These are phyloP conservation scores for Decorospora gaudefroyi DNA, from an alignment of 2,329 filamentous ascomycete genomes.

Conservation along the genomic window DNA sequence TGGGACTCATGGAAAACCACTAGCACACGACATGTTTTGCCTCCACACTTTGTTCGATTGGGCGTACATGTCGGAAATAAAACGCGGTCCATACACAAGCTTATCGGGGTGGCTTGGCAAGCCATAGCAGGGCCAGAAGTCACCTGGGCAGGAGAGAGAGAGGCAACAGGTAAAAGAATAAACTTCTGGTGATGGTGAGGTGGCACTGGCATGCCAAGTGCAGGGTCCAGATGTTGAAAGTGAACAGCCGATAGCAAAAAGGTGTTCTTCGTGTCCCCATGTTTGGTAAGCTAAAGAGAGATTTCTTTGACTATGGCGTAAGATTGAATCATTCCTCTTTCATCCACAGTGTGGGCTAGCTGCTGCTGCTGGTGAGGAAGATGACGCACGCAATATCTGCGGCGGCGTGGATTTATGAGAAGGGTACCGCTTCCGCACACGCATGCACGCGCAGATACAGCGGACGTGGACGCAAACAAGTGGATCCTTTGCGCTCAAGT, in stretches of 20 bases:
- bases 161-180: constrained; percentile 27
- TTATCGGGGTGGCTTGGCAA: constrained; percentile 23
- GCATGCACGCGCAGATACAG: constrained; percentile 10
- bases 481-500: constrained; percentile 14
- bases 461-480: constrained; percentile 6
- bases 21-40: constrained; percentile 13
- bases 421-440: constrained; percentile 9
- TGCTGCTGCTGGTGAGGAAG: no score
- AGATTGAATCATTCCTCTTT: no score
- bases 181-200: constrained; percentile 22
- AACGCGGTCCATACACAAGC: constrained; percentile 10
- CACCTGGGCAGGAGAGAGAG: neutral
- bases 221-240: constrained; percentile 22
- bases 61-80: constrained; percentile 25
- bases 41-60: constrained; percentile 7
- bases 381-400: neutral
- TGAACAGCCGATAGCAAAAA: no score
- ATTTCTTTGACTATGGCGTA: no score
- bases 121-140: constrained; percentile 6
- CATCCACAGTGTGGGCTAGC: no score
- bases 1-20: constrained; percentile 4
- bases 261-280: no score
- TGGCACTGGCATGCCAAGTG: constrained; percentile 20
- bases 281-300: no score
- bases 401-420: neutral